Conservation (phyloP, 257 asterid species). For the Scutellaria baicalensis region DNA sequence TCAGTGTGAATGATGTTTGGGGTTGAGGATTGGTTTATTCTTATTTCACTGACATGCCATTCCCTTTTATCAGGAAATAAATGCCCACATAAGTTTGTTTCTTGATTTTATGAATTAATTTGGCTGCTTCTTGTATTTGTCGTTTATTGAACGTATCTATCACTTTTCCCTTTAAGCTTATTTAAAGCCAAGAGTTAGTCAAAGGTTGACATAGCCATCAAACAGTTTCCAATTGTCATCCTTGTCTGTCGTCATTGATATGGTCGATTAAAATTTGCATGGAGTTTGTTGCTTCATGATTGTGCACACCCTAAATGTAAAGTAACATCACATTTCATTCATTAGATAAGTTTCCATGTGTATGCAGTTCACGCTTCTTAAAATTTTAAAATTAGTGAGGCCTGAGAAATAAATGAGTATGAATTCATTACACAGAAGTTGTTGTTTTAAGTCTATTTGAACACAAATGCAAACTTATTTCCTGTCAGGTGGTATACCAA, state of each 20-base stretch:
- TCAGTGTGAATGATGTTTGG: slow-evolving; percentile 12
- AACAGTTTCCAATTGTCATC: not conserved
- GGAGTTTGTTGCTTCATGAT: not conserved
- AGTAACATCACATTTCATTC: not conserved
- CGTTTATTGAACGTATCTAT: not conserved
- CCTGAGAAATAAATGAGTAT: not conserved
- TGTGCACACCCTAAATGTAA: not conserved
- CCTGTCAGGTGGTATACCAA: slow-evolving; percentile 77
- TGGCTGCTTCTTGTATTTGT: not conserved
- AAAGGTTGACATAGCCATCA: not conserved
- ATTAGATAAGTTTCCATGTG: not conserved
- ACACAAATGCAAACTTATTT: not conserved
- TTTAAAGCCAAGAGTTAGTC: slow-evolving; percentile 2
- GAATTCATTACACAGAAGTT: not conserved
- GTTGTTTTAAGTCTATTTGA: slow-evolving; percentile 3
- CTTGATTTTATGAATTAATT: not conserved
- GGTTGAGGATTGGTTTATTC: not conserved
- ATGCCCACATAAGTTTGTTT: not conserved
- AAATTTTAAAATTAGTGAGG: not conserved
- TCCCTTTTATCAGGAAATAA: slow-evolving; percentile 1
- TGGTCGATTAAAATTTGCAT: not conserved
- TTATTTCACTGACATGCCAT: not conserved
- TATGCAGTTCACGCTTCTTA: not conserved
- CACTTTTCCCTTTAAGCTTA: not conserved
- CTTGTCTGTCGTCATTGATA: not conserved